Evolutionary conservation across 1,284 basidiomycete species (phyloP).

Genomic region (Athelia psychrophila): DNA sequence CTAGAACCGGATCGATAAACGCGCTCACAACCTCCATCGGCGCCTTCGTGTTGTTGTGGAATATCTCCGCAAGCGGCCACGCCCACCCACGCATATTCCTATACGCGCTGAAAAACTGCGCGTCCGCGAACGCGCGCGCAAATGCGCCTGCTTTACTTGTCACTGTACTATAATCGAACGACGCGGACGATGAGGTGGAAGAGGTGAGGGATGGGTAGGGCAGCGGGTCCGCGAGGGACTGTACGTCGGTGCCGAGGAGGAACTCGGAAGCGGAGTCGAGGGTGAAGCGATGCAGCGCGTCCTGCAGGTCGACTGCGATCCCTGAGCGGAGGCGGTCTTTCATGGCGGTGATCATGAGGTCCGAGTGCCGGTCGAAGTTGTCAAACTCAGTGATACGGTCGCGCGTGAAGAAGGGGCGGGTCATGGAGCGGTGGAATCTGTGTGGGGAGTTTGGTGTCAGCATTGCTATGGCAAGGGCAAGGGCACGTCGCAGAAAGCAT

Average conservation of each 20-base stretch:
- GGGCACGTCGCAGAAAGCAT: too few relatives aligned
- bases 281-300: constrained; percentile 25
- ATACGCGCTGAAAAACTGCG: constrained; percentile 21
- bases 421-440: constrained; percentile 31
- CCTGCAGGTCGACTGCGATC: constrained; percentile 36
- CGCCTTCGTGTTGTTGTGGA: constrained; percentile 12
- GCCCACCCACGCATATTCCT: constrained; percentile 16
- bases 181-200: background rate
- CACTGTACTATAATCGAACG: background rate
- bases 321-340: constrained; percentile 28
- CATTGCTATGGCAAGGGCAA: too few relatives aligned
- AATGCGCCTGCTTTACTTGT: constrained; percentile 15
- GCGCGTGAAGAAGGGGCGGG: constrained; percentile 22
- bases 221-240: constrained; percentile 25
- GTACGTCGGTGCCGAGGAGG: constrained; percentile 32
- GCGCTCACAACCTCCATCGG: constrained; percentile 15
- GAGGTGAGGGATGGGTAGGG: constrained; percentile 18
- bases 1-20: constrained; percentile 17
- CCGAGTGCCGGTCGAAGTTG: constrained; percentile 15
- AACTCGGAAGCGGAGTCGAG: constrained; percentile 38
- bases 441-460: constrained; percentile 6
- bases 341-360: constrained; percentile 18
- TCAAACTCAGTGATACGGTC: constrained; percentile 21
- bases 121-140: constrained; percentile 28
- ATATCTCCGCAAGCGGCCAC: constrained; percentile 31